These are phyloP conservation scores for Salvia rosmarinus DNA, from an alignment of 257 asterid species.

Conservation along the genomic window DNA sequence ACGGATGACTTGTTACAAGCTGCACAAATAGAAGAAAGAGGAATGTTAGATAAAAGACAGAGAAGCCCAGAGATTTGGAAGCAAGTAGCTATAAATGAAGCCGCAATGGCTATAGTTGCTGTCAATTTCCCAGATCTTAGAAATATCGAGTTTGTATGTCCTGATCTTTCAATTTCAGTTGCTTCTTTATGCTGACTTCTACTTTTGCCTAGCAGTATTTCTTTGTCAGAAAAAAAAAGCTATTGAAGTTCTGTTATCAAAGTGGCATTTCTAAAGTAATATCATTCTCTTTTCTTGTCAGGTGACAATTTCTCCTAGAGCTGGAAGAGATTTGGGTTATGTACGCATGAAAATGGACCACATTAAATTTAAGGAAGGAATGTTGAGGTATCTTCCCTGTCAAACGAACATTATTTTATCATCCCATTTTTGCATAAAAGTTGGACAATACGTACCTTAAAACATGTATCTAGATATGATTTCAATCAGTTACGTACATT, in stretches of 20 bases:
- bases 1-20: constrained; percentile 98
- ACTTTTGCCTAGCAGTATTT: background rate
- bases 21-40: constrained; percentile 96
- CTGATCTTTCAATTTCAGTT: constrained; percentile 22
- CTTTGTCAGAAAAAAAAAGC: no score
- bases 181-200: constrained; percentile 14
- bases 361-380: constrained; percentile 74
- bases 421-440: background rate
- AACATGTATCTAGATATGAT: background rate
- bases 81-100: constrained; percentile 93
- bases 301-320: constrained; percentile 93
- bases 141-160: constrained; percentile 83
- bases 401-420: background rate
- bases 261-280: background rate
- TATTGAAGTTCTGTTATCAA: background rate
- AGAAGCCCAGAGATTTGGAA: constrained; percentile 90
- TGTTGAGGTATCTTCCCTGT: constrained; percentile 62
- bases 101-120: constrained; percentile 86
- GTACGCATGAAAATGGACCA: constrained; percentile 79
- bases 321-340: constrained; percentile 92
- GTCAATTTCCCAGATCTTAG: constrained; percentile 90
- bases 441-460: background rate
- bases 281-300: constrained; percentile 33
- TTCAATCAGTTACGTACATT: background rate
- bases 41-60: constrained; percentile 86